phyloP scores from a whole-genome alignment of 192 early-diverging fungal genomes.

The Linnemannia zychae region DNA sequence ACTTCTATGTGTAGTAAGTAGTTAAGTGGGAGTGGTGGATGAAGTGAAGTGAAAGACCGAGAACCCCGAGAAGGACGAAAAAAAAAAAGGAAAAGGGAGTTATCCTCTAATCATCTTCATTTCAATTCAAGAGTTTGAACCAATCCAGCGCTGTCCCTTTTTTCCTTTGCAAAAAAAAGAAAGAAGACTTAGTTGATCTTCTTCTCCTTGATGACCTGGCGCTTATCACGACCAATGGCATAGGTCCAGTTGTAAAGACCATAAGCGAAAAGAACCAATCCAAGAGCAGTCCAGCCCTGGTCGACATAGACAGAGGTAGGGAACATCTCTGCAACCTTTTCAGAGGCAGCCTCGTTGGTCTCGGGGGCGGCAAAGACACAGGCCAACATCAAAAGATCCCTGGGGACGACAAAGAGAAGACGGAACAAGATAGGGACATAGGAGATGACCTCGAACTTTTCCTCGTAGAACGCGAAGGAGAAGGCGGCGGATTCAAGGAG shows the following conservation, averaged over 20 bases:
- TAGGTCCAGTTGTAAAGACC: slow-evolving; percentile 53
- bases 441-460: slow-evolving; percentile 36
- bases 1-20: not conserved
- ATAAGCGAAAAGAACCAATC: slow-evolving; percentile 14
- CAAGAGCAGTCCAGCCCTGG: slow-evolving; percentile 21
- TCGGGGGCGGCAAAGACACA: slow-evolving; percentile 25
- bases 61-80: not conserved
- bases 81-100: not conserved
- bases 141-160: not conserved
- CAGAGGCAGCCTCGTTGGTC: slow-evolving; percentile 20
- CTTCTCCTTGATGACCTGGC: slow-evolving; percentile 55
- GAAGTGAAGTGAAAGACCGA: not conserved
- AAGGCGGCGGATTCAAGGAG: slow-evolving; percentile 44
- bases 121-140: not conserved
- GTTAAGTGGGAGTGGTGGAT: not conserved
- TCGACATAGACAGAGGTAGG: slow-evolving; percentile 35
- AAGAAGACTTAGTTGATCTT: slow-evolving; percentile 33
- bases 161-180: not conserved
- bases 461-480: slow-evolving; percentile 39
- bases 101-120: not conserved
- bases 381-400: slow-evolving; percentile 46
- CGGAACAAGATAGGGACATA: slow-evolving; percentile 23
- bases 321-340: slow-evolving; percentile 37
- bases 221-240: slow-evolving; percentile 55
- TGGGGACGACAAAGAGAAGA: slow-evolving; percentile 24